Evolutionary conservation across 768 basidiomycete species (phyloP).

Genomic region (button mushroom (Agaricus bisporus)): DNA sequence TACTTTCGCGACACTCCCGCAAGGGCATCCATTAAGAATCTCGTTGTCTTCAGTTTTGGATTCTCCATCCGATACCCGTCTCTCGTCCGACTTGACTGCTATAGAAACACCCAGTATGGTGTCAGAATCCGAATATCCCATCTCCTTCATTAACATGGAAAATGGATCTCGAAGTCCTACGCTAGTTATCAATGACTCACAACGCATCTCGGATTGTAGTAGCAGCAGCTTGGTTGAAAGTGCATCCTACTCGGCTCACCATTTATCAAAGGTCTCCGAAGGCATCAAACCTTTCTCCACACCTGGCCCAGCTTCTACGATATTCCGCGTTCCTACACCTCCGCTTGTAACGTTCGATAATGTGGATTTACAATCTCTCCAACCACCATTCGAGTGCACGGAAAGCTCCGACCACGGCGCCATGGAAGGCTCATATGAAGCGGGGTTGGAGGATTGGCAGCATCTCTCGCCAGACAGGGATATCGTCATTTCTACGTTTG

Average conservation of each 20-base stretch:
- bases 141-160: background rate
- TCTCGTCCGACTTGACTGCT: constrained; percentile 1
- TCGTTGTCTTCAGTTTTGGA: constrained; percentile 24
- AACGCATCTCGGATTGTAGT: background rate
- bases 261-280: background rate
- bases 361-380: background rate
- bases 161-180: background rate
- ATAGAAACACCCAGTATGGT: background rate
- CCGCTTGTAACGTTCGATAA: background rate
- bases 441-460: too few relatives aligned
- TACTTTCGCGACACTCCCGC: constrained; percentile 42
- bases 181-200: background rate
- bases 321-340: background rate
- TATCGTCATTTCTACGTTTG: too few relatives aligned
- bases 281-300: constrained; percentile 11
- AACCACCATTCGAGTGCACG: background rate
- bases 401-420: background rate
- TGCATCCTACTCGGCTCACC: background rate
- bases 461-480: too few relatives aligned
- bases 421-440: too few relatives aligned
- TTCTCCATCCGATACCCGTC: background rate
- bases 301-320: constrained; percentile 14
- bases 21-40: constrained; percentile 41
- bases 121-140: background rate
- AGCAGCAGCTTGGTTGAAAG: background rate